Percentiles rank a stretch among this genome's conserved stretches.
These are phyloP conservation scores for Metschnikowia drakensbergensis DNA, from an alignment of 805 yeast genomes.

Conservation along the genomic window DNA sequence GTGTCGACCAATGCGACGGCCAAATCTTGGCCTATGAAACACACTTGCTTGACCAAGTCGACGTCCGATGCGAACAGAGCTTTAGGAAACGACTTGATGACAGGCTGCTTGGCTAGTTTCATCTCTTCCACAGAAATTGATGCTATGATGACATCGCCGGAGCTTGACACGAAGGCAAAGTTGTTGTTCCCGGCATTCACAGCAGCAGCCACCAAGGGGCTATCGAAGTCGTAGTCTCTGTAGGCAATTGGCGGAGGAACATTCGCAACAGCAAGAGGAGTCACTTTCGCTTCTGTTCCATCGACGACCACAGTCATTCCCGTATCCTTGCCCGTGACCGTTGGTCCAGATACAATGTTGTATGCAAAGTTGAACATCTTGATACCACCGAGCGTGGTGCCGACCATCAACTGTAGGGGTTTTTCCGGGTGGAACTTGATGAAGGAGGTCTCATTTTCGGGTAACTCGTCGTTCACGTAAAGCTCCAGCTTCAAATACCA, in stretches of 20 bases:
- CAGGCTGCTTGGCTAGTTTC: conserved; percentile 48
- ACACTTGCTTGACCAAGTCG: conserved; percentile 61
- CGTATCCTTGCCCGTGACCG: conserved; percentile 59
- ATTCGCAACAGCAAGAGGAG: conserved; percentile 80
- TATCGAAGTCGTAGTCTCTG: conserved; percentile 54
- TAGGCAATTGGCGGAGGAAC: conserved; percentile 93
- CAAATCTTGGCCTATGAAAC: conserved; percentile 47
- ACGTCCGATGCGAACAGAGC: conserved; percentile 30
- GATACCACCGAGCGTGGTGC: conserved; percentile 43
- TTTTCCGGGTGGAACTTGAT: conserved; percentile 88
- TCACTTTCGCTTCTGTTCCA: conserved; percentile 64
- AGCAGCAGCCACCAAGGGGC: conserved; percentile 61
- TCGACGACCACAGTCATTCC: conserved; percentile 84
- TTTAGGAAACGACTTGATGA: conserved; percentile 27
- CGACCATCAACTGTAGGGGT: conserved; percentile 69
- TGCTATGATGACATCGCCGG: conserved; percentile 22
- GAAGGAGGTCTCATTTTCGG: conserved; percentile 33
- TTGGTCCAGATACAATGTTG: conserved; percentile 64
- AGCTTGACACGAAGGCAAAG: conserved; percentile 55
- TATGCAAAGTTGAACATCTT: conserved; percentile 67
- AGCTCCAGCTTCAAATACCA: conserved; percentile 92
- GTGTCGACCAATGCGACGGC: conserved; percentile 62
- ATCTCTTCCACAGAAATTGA: conserved; percentile 49
- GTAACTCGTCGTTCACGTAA: conserved; percentile 23
- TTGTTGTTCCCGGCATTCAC: conserved; percentile 54